A percentile compares a stretch with the other conserved stretches of the same genome.
phyloP scores from a whole-genome alignment of 192 early-diverging fungal genomes.

The Coemansia sp. region DNA sequence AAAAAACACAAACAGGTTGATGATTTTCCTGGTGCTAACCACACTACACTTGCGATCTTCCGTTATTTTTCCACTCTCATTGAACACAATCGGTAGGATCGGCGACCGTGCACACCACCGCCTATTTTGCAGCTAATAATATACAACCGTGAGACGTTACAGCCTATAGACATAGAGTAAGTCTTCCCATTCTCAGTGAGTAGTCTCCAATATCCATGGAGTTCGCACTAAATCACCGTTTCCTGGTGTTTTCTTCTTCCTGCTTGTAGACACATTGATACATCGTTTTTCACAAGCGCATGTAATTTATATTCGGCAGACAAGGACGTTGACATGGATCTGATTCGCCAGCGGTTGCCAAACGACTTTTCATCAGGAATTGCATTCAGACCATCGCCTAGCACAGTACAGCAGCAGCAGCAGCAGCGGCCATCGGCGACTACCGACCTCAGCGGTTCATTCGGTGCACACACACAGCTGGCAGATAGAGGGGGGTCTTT shows the following conservation, averaged over 20 bases:
- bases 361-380: slow-evolving; percentile 31
- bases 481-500: not conserved
- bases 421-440: not conserved
- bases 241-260: slow-evolving; percentile 2
- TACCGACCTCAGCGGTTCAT: not conserved
- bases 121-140: slow-evolving; percentile 64
- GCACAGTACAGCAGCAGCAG: not conserved
- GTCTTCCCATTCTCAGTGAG: not conserved
- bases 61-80: not conserved
- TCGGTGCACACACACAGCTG: not conserved
- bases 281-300: slow-evolving; percentile 44
- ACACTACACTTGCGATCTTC: not conserved
- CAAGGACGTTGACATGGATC: slow-evolving; percentile 42
- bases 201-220: no score
- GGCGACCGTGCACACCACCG: slow-evolving; percentile 63
- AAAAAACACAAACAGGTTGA: no score
- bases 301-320: slow-evolving; percentile 43
- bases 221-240: no score
- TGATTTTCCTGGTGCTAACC: not conserved
- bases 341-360: slow-evolving; percentile 37
- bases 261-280: slow-evolving; percentile 21
- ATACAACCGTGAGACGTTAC: slow-evolving; percentile 50
- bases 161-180: slow-evolving; percentile 33
- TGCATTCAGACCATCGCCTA: not conserved
- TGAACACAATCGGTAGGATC: slow-evolving; percentile 45